A percentile compares a stretch with the other conserved stretches of the same genome.
Conservation (phyloP, 306 rosid species). For the Betula pendula region DNA sequence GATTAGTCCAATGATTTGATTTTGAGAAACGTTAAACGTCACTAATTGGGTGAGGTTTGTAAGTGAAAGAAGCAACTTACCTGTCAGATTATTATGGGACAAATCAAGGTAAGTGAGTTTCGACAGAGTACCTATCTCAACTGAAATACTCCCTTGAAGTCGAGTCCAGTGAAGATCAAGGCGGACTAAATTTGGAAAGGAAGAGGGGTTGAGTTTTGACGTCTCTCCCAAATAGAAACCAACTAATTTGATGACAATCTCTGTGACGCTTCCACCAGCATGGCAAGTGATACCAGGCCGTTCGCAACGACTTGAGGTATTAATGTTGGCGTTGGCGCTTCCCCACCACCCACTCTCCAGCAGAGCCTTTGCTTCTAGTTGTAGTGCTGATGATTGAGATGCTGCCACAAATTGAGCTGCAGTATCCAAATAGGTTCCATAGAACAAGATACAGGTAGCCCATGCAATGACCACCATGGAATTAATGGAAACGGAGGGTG, state of each 20-base stretch:
- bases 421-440: too few species aligned
- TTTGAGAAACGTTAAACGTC: background rate
- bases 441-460: too few species aligned
- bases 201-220: background rate
- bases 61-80: background rate
- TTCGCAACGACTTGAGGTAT: background rate
- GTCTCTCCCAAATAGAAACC: background rate
- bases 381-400: too few species aligned
- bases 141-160: background rate
- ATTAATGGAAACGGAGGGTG: too few species aligned
- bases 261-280: background rate
- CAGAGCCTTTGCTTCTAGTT: background rate
- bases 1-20: background rate
- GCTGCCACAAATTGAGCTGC: too few species aligned
- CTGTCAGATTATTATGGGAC: background rate
- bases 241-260: background rate
- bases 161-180: background rate
- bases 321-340: background rate
- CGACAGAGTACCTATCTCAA: background rate
- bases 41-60: background rate
- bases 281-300: background rate
- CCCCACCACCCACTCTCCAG: background rate
- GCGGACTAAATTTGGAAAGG: background rate
- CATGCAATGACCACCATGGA: too few species aligned
- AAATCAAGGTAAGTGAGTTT: conserved; percentile 20